phyloP scores from a whole-genome alignment of 1,284 basidiomycete genomes.

The Pseudozyma hubeiensis region DNA sequence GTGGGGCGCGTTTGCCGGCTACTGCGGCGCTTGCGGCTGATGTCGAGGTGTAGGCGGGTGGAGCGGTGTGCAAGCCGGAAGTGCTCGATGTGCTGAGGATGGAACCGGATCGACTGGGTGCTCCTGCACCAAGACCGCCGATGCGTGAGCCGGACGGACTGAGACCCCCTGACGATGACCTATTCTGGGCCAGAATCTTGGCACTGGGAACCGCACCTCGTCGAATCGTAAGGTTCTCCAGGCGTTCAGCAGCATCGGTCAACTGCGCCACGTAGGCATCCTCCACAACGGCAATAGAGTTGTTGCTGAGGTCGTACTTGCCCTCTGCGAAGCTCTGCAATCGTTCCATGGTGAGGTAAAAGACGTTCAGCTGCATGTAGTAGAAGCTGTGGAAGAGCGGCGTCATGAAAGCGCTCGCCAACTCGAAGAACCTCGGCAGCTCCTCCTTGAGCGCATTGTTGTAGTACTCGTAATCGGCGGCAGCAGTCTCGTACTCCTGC shows the following conservation, averaged over 20 bases:
- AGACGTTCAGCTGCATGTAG: constrained; percentile 98
- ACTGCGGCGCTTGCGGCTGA: constrained; percentile 19
- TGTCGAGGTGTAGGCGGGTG: constrained; percentile 24
- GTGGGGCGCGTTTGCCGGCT: constrained; percentile 79
- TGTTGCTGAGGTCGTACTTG: constrained; percentile 80
- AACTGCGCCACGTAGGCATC: constrained; percentile 82
- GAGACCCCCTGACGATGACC: constrained; percentile 9
- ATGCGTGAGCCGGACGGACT: constrained; percentile 29
- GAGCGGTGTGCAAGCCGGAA: constrained; percentile 5
- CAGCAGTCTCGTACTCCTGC: constrained; percentile 95
- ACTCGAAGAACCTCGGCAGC: constrained; percentile 87
- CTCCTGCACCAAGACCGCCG: constrained; percentile 31
- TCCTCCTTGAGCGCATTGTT: constrained; percentile 92
- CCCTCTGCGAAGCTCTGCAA: constrained; percentile 83
- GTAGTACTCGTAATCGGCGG: constrained; percentile 95
- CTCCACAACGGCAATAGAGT: constrained; percentile 75
- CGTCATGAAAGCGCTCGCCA: constrained; percentile 89
- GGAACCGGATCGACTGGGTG: constrained; percentile 35
- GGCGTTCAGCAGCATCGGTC: constrained; percentile 79
- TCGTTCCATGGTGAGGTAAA: constrained; percentile 92
- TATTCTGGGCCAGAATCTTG: constrained; percentile 45
- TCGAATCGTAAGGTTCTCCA: constrained; percentile 62
- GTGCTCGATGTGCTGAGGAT: constrained; percentile 8
- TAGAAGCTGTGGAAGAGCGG: constrained; percentile 98
- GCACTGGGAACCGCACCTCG: constrained; percentile 54